Evolutionary conservation across 2,329 filamentous ascomycete genomes (phyloP), one percentile per base, ranked within the genome.

Genomic region (Colletotrichum cuscutae): DNA sequence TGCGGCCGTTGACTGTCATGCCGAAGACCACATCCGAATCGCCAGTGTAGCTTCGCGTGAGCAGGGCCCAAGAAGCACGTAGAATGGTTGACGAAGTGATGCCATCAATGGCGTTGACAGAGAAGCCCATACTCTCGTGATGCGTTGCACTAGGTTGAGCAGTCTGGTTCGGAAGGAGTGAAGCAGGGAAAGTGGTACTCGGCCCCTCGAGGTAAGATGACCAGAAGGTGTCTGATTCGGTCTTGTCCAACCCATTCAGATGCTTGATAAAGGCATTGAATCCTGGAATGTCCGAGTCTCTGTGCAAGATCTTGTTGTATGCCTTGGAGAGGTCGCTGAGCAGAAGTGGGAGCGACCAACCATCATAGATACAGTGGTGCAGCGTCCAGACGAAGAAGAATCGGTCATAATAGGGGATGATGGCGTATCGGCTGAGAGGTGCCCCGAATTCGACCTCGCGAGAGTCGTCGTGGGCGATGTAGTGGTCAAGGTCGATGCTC

Each of bases 21-120:
- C 77, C 79, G 54, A 80, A 84, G 1, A 76, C 59, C 1, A 80
- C 70, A 49, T 65, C 63, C 24, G 57, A 30, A 35, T 72, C 80
- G 74, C 54, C 79, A 76, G 82, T 78, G 62, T 85, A 84, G 3
- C 81, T 74, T 0, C 80, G 80, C 1, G 82, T 78, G 2, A 84
- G 77, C 11, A 86, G 63, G 1, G 77, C 72, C 75, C 77, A 77
- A 6, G 79, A 76, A 0, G 78, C 76, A 8, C 78, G 74, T 19
- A 78, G 60, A 32, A 58, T 58, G 7, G 19, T 58, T 7, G 54
- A 26, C 13, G 30, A 28, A 28, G 54, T 58, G 30, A 58, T 58
- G 13, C 24, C 54, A 11, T 19, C 54, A 58, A 49, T 49, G 3
- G 42, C 19, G 42, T 49, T 49, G 12, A 49, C 19, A n/a, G 42